Evolutionary conservation across 768 basidiomycete species (phyloP).

Genomic region (Scleroderma bovista): DNA sequence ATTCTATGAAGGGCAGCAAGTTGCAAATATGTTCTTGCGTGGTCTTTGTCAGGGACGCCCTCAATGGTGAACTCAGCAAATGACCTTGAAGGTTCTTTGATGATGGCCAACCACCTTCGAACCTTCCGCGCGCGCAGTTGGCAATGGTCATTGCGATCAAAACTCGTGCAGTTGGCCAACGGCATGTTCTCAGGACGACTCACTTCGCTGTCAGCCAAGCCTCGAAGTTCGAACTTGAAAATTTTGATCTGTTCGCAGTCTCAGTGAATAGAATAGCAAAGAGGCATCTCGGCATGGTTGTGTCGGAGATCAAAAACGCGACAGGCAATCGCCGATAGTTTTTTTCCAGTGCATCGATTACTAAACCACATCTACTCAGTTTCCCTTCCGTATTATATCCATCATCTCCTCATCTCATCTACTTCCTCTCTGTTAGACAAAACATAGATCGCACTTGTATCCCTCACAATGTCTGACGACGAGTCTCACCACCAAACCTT

Average conservation of each 20-base stretch:
- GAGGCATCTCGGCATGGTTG: constrained; percentile 16
- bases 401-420: constrained; percentile 24
- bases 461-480: constrained; percentile 77
- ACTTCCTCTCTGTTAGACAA: constrained; percentile 15
- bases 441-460: constrained; percentile 14
- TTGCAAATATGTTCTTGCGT: no score
- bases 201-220: no score
- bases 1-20: no score
- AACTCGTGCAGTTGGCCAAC: background rate
- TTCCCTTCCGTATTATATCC: constrained; percentile 21
- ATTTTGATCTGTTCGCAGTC: no score
- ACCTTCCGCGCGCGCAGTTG: no score
- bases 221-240: no score
- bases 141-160: background rate
- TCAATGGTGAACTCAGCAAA: no score
- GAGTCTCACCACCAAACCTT: constrained; percentile 85
- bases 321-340: constrained; percentile 27
- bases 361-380: constrained; percentile 8
- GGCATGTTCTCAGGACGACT: background rate
- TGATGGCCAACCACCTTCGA: no score
- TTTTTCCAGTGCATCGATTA: constrained; percentile 12
- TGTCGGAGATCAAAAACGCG: constrained; percentile 40
- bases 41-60: no score
- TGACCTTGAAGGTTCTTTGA: no score
- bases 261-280: background rate